Conservation (phyloP, 495 filamentous ascomycete genomes). For the Annulohypoxylon stygium region DNA sequence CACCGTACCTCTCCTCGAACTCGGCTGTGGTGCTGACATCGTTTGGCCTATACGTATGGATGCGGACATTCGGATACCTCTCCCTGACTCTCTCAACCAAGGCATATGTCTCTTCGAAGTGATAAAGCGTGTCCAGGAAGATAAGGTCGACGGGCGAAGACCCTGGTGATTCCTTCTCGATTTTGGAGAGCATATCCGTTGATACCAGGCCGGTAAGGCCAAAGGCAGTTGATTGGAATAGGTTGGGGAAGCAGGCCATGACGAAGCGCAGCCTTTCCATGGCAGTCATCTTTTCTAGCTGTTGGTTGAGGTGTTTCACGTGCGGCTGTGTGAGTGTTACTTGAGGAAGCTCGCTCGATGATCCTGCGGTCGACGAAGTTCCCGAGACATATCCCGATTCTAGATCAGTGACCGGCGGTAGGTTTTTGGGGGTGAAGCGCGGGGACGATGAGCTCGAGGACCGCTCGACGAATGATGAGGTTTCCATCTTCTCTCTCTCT, state of each 20-base stretch:
- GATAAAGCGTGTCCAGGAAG: slow-evolving; percentile 97
- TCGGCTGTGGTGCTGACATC: slow-evolving; percentile 76
- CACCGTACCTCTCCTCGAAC: slow-evolving; percentile 84
- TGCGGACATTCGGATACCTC: slow-evolving; percentile 79
- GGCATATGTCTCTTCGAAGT: slow-evolving; percentile 89
- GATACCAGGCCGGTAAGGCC: slow-evolving; percentile 94
- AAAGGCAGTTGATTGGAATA: slow-evolving; percentile 98
- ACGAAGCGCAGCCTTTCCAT: slow-evolving; percentile 92
- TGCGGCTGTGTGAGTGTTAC: slow-evolving; percentile 91
- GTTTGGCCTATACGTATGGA: slow-evolving; percentile 91
- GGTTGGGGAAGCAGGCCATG: slow-evolving; percentile 86
- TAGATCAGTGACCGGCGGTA: slow-evolving; percentile 52
- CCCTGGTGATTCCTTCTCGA: slow-evolving; percentile 75
- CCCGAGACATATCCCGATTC: slow-evolving; percentile 94
- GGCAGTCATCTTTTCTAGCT: slow-evolving; percentile 81
- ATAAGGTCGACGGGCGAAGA: slow-evolving; percentile 83
- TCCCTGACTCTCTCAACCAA: slow-evolving; percentile 83
- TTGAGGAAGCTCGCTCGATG: slow-evolving; percentile 68
- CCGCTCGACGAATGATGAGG: slow-evolving; percentile 19
- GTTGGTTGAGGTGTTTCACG: slow-evolving; percentile 88
- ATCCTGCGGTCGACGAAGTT: slow-evolving; percentile 70
- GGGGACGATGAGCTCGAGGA: slow-evolving; percentile 51
- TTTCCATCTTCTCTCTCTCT: neutral
- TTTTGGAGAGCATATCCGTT: slow-evolving; percentile 92
- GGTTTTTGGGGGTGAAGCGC: slow-evolving; percentile 33